These are phyloP conservation scores for Asterochloris erici DNA, from an alignment of 139 green algal genomes.

Conservation along the genomic window DNA sequence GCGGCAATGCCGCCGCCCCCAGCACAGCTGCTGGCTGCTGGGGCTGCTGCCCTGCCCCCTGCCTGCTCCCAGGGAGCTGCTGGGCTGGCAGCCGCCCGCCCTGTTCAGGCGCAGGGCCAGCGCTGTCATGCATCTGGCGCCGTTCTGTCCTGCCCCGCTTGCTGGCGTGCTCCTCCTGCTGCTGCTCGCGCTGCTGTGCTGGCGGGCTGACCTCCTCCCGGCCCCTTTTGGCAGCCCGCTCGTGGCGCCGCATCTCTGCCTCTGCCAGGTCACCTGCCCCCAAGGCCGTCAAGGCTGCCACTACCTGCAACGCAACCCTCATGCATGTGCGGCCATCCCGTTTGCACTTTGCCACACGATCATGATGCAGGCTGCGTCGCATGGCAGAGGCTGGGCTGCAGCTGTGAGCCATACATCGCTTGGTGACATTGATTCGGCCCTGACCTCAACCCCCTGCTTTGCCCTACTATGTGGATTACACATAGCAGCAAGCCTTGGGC, in stretches of 20 bases:
- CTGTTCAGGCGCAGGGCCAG: slow-evolving; percentile 2
- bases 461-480: neutral
- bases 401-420: neutral
- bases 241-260: slow-evolving; percentile 35
- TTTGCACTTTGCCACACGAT: neutral
- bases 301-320: slow-evolving; percentile 14
- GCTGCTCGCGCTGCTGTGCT: neutral
- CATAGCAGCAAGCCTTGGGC: neutral
- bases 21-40: neutral
- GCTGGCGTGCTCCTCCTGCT: neutral
- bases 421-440: no score
- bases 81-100: neutral
- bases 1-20: neutral
- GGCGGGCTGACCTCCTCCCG: neutral
- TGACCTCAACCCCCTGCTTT: neutral
- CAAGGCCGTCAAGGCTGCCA: slow-evolving; percentile 43
- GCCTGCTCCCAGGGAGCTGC: no score
- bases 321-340: neutral
- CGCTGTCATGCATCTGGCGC: neutral
- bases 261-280: slow-evolving; percentile 38
- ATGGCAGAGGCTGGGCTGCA: neutral
- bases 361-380: neutral
- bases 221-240: slow-evolving; percentile 33
- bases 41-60: neutral
- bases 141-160: neutral